Conservation (phyloP, 768 basidiomycete species). For the Phanerochaete sordida region DNA sequence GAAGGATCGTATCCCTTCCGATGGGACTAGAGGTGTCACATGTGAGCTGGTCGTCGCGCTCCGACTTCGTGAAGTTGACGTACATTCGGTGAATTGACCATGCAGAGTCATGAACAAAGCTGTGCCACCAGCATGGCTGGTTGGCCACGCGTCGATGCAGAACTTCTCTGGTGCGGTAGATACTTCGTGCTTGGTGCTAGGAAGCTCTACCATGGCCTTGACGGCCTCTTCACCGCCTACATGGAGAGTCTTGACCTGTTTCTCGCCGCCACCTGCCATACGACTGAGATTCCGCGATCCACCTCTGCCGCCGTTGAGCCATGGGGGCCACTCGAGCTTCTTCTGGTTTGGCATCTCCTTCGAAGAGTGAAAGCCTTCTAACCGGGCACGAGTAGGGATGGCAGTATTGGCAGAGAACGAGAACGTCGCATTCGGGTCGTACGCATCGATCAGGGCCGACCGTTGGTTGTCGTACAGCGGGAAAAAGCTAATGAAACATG, state of each 20-base stretch:
- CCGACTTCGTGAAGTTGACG: conserved; percentile 24
- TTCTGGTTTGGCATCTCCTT: conserved; percentile 77
- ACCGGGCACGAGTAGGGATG: conserved; percentile 74
- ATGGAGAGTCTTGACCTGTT: conserved; percentile 64
- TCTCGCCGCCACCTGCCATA: conserved; percentile 58
- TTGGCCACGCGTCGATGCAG: conserved; percentile 81
- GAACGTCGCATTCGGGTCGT: conserved; percentile 86
- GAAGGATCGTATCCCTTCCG: conserved; percentile 85
- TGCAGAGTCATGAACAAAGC: conserved; percentile 73
- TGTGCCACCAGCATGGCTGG: conserved; percentile 52
- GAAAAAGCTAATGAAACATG: conserved; percentile 79
- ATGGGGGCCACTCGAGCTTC: conserved; percentile 74
- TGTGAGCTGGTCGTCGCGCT: neutral
- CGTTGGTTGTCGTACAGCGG: conserved; percentile 79
- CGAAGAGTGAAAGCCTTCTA: conserved; percentile 62
- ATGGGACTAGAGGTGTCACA: conserved; percentile 45
- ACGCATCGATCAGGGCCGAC: conserved; percentile 60
- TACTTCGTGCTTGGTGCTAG: conserved; percentile 81
- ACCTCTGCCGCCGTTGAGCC: conserved; percentile 50
- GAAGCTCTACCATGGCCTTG: conserved; percentile 59
- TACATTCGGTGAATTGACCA: conserved; percentile 90
- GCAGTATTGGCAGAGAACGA: conserved; percentile 84
- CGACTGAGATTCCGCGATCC: conserved; percentile 79
- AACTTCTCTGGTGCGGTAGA: conserved; percentile 77
- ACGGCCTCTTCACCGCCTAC: conserved; percentile 65